These are phyloP conservation scores for Sordariomycetes sp. DNA, from an alignment of 2,329 filamentous ascomycete species.

Conservation along the genomic window DNA sequence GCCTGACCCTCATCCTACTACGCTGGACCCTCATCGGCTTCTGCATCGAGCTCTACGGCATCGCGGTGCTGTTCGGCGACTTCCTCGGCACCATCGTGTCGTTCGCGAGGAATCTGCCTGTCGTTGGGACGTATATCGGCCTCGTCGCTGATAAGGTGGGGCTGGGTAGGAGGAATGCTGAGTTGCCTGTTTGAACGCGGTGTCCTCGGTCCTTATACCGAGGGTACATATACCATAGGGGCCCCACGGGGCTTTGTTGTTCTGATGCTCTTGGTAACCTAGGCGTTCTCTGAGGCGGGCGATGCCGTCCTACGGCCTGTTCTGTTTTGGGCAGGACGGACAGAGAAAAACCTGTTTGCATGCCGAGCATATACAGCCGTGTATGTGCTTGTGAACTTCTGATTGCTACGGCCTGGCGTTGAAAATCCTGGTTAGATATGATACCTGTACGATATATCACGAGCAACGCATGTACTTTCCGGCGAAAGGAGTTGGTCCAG, in stretches of 20 bases:
- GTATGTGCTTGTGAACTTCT: not conserved
- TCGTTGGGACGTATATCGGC: conserved; percentile 79
- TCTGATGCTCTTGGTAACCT: too few species aligned
- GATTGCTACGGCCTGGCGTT: not conserved
- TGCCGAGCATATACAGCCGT: not conserved
- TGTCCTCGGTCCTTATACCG: not conserved
- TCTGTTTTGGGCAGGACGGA: not conserved
- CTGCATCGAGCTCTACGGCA: conserved; percentile 80
- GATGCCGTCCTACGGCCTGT: too few species aligned
- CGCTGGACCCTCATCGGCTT: conserved; percentile 90
- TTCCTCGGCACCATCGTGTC: conserved; percentile 86
- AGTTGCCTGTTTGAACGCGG: conserved; percentile 55
- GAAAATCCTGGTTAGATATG: not conserved
- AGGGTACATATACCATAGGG: not conserved
- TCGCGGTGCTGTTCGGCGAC: conserved; percentile 87
- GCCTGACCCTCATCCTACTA: conserved; percentile 74
- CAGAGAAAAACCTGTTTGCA: not conserved
- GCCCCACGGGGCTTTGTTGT: too few species aligned
- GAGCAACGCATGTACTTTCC: not conserved
- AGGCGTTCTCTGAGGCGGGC: too few species aligned
- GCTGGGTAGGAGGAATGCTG: conserved; percentile 56
- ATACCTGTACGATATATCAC: not conserved
- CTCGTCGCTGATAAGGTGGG: conserved; percentile 57
- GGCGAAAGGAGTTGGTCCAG: not conserved
- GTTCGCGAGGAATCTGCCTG: conserved; percentile 72